A percentile compares a stretch with the other conserved stretches of the same genome.
phyloP scores from a whole-genome alignment of 305 asterid genomes.

The Solanum hybrid region DNA sequence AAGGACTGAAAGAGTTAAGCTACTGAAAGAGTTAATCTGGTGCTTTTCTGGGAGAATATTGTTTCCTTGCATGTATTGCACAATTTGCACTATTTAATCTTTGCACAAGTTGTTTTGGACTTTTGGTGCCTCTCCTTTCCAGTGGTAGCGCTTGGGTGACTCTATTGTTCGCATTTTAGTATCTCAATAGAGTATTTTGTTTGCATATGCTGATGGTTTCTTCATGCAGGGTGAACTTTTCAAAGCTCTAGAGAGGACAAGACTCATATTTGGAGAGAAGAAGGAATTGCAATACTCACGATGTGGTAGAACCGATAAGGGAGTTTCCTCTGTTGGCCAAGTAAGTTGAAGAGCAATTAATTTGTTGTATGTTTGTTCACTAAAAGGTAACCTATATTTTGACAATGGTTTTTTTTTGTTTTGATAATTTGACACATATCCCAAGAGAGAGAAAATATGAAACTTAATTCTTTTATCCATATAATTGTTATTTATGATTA shows the following conservation, averaged over 20 bases:
- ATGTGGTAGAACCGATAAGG: constrained; percentile 98
- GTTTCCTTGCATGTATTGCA: not conserved
- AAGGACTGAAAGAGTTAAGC: not conserved
- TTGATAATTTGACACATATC: not conserved
- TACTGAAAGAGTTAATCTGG: not conserved
- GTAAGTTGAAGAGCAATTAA: constrained; percentile 33
- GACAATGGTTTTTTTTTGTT: not conserved
- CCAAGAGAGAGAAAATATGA: not conserved
- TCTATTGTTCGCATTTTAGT: not conserved
- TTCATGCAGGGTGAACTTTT: constrained; percentile 76
- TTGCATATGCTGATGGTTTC: not conserved
- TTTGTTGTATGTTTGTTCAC: constrained; percentile 6
- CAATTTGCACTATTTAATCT: not conserved
- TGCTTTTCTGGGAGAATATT: not conserved
- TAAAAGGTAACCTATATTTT: not conserved
- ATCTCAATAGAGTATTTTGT: not conserved
- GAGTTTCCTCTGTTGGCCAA: constrained; percentile 98
- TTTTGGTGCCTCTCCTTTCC: not conserved
- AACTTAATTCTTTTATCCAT: not conserved
- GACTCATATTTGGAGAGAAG: constrained; percentile 71
- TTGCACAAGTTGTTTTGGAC: not conserved
- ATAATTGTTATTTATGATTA: not conserved
- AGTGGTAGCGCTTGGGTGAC: not conserved
- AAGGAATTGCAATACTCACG: constrained; percentile 81
- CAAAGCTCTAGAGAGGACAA: constrained; percentile 70